Evolutionary conservation across 2,329 filamentous ascomycete species (phyloP), one percentile per base, ranked within the genome.

Genomic region (Beauveria australis): DNA sequence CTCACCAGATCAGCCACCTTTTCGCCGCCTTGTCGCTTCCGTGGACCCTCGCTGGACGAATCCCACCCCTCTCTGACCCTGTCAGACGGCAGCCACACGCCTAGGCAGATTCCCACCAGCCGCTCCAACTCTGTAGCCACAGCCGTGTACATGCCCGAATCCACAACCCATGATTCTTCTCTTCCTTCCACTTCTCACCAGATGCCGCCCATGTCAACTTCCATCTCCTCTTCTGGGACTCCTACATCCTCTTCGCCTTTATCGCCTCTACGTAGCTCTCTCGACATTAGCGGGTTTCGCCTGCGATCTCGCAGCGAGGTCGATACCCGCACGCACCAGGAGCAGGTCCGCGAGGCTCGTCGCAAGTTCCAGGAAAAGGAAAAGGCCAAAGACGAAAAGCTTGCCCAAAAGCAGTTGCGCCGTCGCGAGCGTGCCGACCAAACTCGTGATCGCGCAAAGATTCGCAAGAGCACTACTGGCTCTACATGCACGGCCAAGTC

Each of bases 341-440:
- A 85, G 63, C 81, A 83, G 47, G 81, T 88, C 40, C 79, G 81
- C 49, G 80, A 81, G 66, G 84, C 83, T 4, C 83, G 85, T 58
- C 81, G 82, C 66, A 84, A 82, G 67, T 87, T 87, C 63, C 79
- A 85, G 67, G 81, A 84, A 68, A 83, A 81, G 68, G 83, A 88
- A 70, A 77, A 77, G 18, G 75, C 75, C 58, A 87, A 87, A 72
- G 80, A 86, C 41, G 84, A 86, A 68, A 86, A 85, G 67, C 82
- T 83, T 53, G 83, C 81, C 18, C 79, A 80, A 14, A 81, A 85
- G 65, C 79, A 85, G 73, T 77, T 81, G 61, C 78, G 77, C 64
- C 83, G 81, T 63, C 78, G 80, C 41, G 83, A 86, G 68, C 82
- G 83, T 52, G 78, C 78, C n/a, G 80, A 83, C 60, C 78, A 75